Conservation (phyloP, 768 basidiomycete species). For the Fomitopsis serialis region DNA sequence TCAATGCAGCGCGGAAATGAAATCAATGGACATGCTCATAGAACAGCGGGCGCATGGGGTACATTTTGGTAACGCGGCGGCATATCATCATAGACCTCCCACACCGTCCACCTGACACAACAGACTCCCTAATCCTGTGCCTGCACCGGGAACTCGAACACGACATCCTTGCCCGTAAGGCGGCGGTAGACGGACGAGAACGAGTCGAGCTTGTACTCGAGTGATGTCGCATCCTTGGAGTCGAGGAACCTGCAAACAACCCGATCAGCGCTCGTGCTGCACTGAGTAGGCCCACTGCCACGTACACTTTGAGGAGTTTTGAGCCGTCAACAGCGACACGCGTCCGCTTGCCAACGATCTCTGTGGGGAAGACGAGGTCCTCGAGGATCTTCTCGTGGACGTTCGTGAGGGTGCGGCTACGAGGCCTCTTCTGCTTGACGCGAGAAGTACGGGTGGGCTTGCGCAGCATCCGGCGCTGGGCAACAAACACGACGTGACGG, state of each 20-base stretch:
- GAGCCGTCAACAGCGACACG: slow-evolving; percentile 90
- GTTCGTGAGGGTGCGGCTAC: slow-evolving; percentile 91
- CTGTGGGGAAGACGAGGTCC: slow-evolving; percentile 97
- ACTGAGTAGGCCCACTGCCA: slow-evolving; percentile 16
- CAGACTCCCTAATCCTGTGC: slow-evolving; percentile 54
- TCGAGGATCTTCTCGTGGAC: slow-evolving; percentile 99
- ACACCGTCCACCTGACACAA: slow-evolving; percentile 27
- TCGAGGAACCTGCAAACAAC: slow-evolving; percentile 75
- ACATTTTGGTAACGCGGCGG: slow-evolving; percentile 27
- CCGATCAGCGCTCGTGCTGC: slow-evolving; percentile 3
- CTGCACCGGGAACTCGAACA: slow-evolving; percentile 85
- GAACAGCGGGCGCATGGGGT: slow-evolving; percentile 26
- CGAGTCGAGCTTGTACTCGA: slow-evolving; percentile 99
- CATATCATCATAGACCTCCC: slow-evolving; percentile 15
- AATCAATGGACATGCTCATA: background rate
- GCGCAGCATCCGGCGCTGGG: slow-evolving; percentile 96
- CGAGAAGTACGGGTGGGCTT: slow-evolving; percentile 94
- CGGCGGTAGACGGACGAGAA: slow-evolving; percentile 96
- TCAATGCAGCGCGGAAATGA: background rate
- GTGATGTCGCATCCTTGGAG: slow-evolving; percentile 93
- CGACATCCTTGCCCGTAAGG: slow-evolving; percentile 94
- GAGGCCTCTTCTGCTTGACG: slow-evolving; percentile 93
- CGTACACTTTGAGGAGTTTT: slow-evolving; percentile 96
- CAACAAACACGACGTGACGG: slow-evolving; percentile 97
- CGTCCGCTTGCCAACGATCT: slow-evolving; percentile 98